A percentile compares a stretch with the other conserved stretches of the same genome.
Conservation (phyloP, 495 filamentous ascomycete genomes). For the Saxophila tyrrhenica region DNA sequence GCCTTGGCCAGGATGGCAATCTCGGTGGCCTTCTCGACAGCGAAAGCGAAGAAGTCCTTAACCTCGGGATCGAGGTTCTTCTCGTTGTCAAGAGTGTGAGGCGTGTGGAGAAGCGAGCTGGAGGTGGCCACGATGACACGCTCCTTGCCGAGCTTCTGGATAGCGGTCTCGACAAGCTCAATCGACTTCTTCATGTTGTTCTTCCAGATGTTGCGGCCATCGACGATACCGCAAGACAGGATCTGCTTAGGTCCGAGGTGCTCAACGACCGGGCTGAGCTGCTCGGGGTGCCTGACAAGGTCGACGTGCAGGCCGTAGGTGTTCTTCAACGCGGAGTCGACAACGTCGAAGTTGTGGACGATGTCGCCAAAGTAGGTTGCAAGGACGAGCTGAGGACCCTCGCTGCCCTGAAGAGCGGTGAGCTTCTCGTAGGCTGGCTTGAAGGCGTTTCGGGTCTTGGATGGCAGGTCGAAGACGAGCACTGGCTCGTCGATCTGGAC, state of each 20-base stretch:
- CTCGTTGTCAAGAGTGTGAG: slow-evolving; percentile 93
- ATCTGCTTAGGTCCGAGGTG: slow-evolving; percentile 74
- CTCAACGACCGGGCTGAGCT: slow-evolving; percentile 68
- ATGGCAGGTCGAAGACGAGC: slow-evolving; percentile 81
- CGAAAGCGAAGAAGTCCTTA: slow-evolving; percentile 97
- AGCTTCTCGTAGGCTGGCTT: slow-evolving; percentile 93
- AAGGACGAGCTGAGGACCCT: slow-evolving; percentile 69
- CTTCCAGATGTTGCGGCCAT: slow-evolving; percentile 99
- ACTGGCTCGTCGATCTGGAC: slow-evolving; percentile 98
- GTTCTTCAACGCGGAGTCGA: slow-evolving; percentile 51
- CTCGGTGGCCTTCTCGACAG: slow-evolving; percentile 84
- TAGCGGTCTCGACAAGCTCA: slow-evolving; percentile 71
- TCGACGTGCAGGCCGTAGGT: slow-evolving; percentile 84
- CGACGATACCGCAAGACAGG: slow-evolving; percentile 89
- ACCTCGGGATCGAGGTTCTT: slow-evolving; percentile 91
- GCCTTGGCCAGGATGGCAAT: slow-evolving; percentile 92
- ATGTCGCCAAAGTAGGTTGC: slow-evolving; percentile 99
- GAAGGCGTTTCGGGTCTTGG: slow-evolving; percentile 89
- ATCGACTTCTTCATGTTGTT: slow-evolving; percentile 89
- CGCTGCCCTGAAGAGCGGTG: slow-evolving; percentile 51
- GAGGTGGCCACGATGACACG: slow-evolving; percentile 94
- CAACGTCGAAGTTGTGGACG: slow-evolving; percentile 90
- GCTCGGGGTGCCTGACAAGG: slow-evolving; percentile 93
- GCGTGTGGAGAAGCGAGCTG: slow-evolving; percentile 91
- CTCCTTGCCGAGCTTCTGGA: slow-evolving; percentile 89